Base-by-base conservation (phyloP, 2,329 filamentous ascomycete genomes). In the Fusarium cyanostomum region DNA sequence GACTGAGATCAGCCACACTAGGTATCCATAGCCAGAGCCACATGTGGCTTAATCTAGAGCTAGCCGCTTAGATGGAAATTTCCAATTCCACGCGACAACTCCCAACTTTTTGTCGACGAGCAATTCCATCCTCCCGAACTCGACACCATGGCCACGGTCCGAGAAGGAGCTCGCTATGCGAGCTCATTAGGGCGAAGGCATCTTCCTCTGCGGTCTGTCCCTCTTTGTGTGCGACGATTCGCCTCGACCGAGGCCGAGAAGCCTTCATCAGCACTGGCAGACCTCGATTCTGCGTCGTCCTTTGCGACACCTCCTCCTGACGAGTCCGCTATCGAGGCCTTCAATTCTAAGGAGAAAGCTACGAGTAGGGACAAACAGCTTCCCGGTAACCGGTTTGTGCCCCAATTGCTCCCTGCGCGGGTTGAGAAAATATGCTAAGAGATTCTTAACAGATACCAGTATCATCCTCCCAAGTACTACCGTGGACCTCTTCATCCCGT, bases 401-500 rank as follows among this genome's bases (percentile, higher is more conserved):
- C 28, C 24, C 39, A 44, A 48, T 43, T 24, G 18, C 37, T 48
- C 16, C 3, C 21, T 21, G 11, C 7, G 4, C 18, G 6, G 43
- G 13, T 18, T n/a, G 8, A 16, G 28, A 51, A 35, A 12, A 49
- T 37, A 39, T 33, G 48, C 46, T 67, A 52, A 68, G 30, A 42
- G 59, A 26, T 21, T 21, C 37, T 34, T 9, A n/a, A 52, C 62
- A 96, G 94, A 84, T 99, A 98, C 81, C 92, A 96, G 79, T 98
- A 91, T 78, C 92, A 94, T 66, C 90, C 94, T 46, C 95, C 95
- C 64, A 95, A 94, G 80, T 99, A 94, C 84, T 89, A 97, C 78
- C 92, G 94, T 72, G 95, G 95, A 54, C 94, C 94, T 64, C 84
- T 98, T 21, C 94, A 98, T 75, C 95, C 95, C 46, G 88, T 97